A percentile compares a stretch with the other conserved stretches of the same genome.
Evolutionary conservation across 345 rosid species (phyloP).

Genomic region (Citrus trifoliata): DNA sequence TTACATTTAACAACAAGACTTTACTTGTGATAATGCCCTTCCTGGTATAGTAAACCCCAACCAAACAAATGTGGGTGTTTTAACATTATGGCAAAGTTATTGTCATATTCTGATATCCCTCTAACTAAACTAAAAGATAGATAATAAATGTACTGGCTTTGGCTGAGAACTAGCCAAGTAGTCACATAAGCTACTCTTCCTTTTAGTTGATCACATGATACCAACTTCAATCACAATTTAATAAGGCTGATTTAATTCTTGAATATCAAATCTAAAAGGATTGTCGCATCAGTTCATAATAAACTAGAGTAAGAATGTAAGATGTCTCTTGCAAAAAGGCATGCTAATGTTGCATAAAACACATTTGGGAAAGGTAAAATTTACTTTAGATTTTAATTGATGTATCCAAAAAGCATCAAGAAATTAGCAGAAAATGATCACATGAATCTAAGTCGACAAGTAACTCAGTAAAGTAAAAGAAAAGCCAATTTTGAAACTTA

Average conservation of each 20-base stretch:
- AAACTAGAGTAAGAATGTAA: background rate
- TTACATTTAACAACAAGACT: background rate
- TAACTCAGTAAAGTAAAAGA: background rate
- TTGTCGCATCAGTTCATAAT: background rate
- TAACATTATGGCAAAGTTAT: background rate
- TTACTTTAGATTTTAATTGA: too few relatives aligned
- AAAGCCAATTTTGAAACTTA: slow-evolving; percentile 5
- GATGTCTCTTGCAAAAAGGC: background rate
- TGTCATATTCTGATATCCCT: background rate
- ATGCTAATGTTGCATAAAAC: background rate
- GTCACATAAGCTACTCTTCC: background rate
- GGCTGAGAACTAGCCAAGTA: background rate
- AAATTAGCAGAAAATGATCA: too few relatives aligned
- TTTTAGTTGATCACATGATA: background rate
- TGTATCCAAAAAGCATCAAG: too few relatives aligned
- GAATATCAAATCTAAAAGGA: background rate
- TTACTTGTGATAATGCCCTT: too few relatives aligned
- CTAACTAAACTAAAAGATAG: background rate
- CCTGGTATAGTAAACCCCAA: background rate
- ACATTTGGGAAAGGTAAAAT: too few relatives aligned
- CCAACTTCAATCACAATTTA: background rate
- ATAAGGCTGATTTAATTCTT: background rate
- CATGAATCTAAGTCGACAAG: background rate
- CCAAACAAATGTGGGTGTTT: background rate
- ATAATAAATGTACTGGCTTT: background rate